Evolutionary conservation across 305 asterid species (phyloP).

Genomic region (Solanum hybrid): DNA sequence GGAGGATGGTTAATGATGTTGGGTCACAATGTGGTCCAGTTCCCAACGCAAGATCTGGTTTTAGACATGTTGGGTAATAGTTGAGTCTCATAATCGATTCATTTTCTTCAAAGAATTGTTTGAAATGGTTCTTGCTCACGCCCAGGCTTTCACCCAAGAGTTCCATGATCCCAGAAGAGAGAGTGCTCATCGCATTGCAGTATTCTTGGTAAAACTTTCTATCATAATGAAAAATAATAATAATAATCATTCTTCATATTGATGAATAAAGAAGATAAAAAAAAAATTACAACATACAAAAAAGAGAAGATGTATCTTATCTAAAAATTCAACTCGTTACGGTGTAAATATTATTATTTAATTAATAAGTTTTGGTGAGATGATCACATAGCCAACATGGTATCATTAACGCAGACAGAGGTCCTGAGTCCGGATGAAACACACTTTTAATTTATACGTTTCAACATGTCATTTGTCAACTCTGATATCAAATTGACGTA

Average conservation of each 20-base stretch:
- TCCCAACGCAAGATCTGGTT: constrained; percentile 16
- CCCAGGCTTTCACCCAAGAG: constrained; percentile 44
- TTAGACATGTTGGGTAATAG: constrained; percentile 12
- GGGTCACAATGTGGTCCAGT: constrained; percentile 30
- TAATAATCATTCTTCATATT: neutral
- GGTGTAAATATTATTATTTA: neutral
- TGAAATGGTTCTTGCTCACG: constrained; percentile 13
- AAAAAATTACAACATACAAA: neutral
- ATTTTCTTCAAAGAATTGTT: constrained; percentile 12
- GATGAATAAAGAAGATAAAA: neutral
- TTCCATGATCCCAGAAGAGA: constrained; percentile 39
- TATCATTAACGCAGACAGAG: neutral
- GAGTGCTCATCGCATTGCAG: constrained; percentile 27
- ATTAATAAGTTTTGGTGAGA: neutral
- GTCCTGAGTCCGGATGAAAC: neutral
- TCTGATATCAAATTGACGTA: neutral
- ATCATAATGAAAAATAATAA: neutral
- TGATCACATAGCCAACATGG: neutral
- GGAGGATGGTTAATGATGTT: no score
- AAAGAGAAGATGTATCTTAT: neutral
- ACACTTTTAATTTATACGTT: neutral
- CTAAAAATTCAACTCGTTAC: neutral
- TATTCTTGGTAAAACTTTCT: constrained; percentile 12
- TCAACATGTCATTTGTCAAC: neutral
- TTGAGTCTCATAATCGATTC: constrained; percentile 16